Base-by-base conservation (phyloP, 1,139 yeast genomes). In the Yamadazyma trypodendri region DNA sequence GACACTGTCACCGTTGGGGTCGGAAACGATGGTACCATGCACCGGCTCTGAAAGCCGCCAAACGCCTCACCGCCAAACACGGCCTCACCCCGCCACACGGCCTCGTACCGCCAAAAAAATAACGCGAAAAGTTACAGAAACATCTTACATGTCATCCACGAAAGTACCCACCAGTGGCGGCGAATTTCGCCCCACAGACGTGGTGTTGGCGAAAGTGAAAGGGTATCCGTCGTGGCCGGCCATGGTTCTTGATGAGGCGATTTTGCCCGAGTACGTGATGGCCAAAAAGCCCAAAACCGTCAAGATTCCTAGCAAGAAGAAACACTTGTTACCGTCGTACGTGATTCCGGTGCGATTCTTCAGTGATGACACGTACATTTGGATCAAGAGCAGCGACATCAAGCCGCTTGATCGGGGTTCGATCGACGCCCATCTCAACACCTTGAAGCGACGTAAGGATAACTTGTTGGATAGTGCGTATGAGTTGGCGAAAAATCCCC, bases 141-240 rank as follows among this genome's bases (percentile, higher is more conserved):
- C 8, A 18, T 18, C n/a, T n/a, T 20, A 20, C 8, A 20, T 20
- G 22, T 20, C 22, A n/a, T n/a, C n/a, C n/a, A 7, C 23, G 7
- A 10, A 21, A 21, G 10, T 10, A 7, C 10, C 7, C 23, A 21
- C 23, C 23, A 21, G 10, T 21, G 28, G n/a, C 12, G 7, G 7
- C 28, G n/a, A 13, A 24, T 24, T 9, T 6, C n/a, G 28, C n/a
- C n/a, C n/a, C n/a, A 55, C 43, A n/a, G 44, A 69, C 20, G 60
- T 81, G 3, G 89, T 84, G 0, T 65, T 84, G 28, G 88, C 89
- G 6, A 84, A 84, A 55, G 81, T 84, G 23, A 84, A 83, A 52
- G 89, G 90, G 6, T 84, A 79, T 53, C 84, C 90, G 6, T 81
- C 86, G 32, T 84, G 92, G 92, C 92, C 92, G 0, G 87, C 88